Percentiles rank a stretch among this genome's conserved stretches.
phyloP scores from a whole-genome alignment of 306 rosid species.

The Arachis stenosperma region DNA sequence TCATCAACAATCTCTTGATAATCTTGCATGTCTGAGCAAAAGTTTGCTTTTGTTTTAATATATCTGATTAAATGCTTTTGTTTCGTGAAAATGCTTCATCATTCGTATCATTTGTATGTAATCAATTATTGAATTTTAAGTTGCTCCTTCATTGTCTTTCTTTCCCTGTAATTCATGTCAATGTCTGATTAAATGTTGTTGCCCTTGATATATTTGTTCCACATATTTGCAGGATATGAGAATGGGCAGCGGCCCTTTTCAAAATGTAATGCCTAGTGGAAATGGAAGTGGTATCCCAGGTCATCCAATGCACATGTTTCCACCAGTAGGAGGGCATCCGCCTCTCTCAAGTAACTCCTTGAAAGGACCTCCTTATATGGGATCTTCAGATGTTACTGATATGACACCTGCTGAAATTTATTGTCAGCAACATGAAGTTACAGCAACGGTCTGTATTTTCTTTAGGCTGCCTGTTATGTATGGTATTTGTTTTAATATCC shows the following conservation, averaged over 20 bases:
- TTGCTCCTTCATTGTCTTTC: not conserved
- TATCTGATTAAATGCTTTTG: not conserved
- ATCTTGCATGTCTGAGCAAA: not conserved
- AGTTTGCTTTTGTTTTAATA: too few relatives aligned
- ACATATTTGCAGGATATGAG: constrained; percentile 69
- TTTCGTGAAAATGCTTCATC: constrained; percentile 10
- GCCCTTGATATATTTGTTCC: constrained; percentile 25
- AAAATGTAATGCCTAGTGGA: constrained; percentile 57
- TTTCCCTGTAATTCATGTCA: not conserved
- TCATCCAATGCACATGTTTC: constrained; percentile 61
- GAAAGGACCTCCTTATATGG: constrained; percentile 62
- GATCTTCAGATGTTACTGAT: constrained; percentile 60
- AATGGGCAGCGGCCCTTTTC: constrained; percentile 62
- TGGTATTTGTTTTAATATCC: constrained; percentile 16
- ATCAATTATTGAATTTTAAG: not conserved
- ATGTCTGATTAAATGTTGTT: constrained; percentile 6
- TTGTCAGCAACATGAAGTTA: constrained; percentile 90
- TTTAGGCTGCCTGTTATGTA: not conserved
- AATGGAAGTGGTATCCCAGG: constrained; percentile 69
- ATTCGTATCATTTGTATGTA: not conserved
- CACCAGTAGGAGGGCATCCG: constrained; percentile 64
- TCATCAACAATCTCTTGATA: not conserved
- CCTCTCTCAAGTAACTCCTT: constrained; percentile 59
- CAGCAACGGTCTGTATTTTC: constrained; percentile 74
- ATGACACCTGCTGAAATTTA: constrained; percentile 85